phyloP scores from a whole-genome alignment of 2,329 filamentous ascomycete genomes.

The Botryosphaeria dothidea region DNA sequence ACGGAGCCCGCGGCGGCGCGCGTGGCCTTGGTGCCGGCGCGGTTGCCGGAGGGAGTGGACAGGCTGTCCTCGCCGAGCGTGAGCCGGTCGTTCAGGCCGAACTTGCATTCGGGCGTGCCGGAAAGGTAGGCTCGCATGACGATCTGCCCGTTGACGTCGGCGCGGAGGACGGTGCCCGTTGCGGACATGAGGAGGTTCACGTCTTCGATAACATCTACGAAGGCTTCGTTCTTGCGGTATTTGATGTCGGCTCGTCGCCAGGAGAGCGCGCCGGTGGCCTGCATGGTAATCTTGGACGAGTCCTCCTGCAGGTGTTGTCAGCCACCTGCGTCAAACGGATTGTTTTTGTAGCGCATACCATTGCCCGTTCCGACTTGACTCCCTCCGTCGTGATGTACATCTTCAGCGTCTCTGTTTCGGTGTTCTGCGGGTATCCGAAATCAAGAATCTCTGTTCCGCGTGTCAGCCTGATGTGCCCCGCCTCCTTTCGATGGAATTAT shows the following conservation, averaged over 20 bases:
- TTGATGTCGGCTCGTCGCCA: constrained; percentile 98
- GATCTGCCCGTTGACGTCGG: constrained; percentile 96
- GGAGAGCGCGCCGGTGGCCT: constrained; percentile 93
- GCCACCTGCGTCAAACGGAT: not conserved
- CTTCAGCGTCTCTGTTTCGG: constrained; percentile 96
- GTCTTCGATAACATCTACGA: constrained; percentile 98
- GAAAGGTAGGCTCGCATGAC: constrained; percentile 98
- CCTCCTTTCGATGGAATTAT: not conserved
- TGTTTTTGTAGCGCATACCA: constrained; percentile 37
- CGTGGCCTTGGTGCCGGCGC: constrained; percentile 81
- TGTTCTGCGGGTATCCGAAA: constrained; percentile 98
- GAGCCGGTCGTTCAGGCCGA: constrained; percentile 92
- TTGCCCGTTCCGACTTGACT: constrained; percentile 84
- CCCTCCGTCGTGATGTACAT: constrained; percentile 99
- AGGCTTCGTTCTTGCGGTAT: constrained; percentile 99
- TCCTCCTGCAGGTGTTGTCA: constrained; percentile 60
- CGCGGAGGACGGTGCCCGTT: constrained; percentile 88
- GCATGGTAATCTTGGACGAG: constrained; percentile 98
- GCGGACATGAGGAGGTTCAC: constrained; percentile 99
- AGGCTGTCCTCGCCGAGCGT: constrained; percentile 69
- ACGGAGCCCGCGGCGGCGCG: constrained; percentile 95
- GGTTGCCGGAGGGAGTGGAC: constrained; percentile 72
- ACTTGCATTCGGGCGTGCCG: constrained; percentile 97
- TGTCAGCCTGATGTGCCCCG: not conserved
- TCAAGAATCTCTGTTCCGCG: constrained; percentile 80